Evolutionary conservation across 495 filamentous ascomycete species (phyloP).

Genomic region (Penicillium arizonense): DNA sequence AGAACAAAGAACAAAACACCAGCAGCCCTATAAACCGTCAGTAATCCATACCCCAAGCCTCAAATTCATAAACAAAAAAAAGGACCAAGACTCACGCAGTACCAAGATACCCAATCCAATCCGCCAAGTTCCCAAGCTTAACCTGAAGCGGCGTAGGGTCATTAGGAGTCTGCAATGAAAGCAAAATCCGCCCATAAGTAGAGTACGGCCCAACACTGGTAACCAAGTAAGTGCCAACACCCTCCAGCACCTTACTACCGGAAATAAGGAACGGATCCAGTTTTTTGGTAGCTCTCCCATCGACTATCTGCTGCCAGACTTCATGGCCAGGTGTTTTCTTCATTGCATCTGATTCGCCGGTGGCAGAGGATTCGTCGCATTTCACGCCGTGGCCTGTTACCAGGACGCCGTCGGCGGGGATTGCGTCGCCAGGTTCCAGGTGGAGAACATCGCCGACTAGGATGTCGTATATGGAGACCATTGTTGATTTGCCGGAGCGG

Average conservation of each 20-base stretch:
- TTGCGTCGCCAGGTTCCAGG: conserved; percentile 70
- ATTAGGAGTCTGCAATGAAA: conserved; percentile 57
- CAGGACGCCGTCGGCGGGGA: conserved; percentile 60
- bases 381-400: conserved; percentile 63
- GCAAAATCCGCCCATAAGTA: conserved; percentile 63
- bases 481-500: conserved; percentile 70
- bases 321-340: conserved; percentile 61
- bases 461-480: conserved; percentile 71
- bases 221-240: conserved; percentile 62
- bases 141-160: conserved; percentile 65
- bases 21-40: conserved; percentile 50
- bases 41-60: not conserved
- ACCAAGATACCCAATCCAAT: conserved; percentile 61
- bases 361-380: conserved; percentile 69
- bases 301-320: conserved; percentile 55
- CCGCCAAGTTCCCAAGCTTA: conserved; percentile 60
- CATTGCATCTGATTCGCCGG: conserved; percentile 67
- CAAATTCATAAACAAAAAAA: too few species aligned
- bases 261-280: conserved; percentile 65
- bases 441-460: conserved; percentile 72
- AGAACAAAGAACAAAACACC: conserved; percentile 63
- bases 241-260: conserved; percentile 63
- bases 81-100: conserved; percentile 31
- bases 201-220: conserved; percentile 63
- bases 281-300: conserved; percentile 54